A percentile compares a stretch with the other conserved stretches of the same genome.
phyloP scores from a whole-genome alignment of 228 moss, liverwort and hornwort species.

The Sphagnum fallax region DNA sequence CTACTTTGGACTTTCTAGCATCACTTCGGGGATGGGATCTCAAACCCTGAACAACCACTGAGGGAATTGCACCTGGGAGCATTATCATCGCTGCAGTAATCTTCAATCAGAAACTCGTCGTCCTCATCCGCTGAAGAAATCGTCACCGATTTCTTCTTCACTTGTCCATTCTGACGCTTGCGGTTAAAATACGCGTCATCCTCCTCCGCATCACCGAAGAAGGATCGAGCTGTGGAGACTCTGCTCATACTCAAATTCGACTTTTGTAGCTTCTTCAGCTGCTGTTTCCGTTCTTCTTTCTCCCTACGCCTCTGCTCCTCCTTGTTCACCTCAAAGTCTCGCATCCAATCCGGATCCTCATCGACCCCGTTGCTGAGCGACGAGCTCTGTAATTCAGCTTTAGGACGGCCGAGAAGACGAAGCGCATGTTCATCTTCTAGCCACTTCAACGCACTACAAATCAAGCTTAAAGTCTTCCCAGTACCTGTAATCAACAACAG shows the following conservation, averaged over 20 bases:
- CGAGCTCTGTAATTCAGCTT: constrained; percentile 12
- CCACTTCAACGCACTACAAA: constrained; percentile 92
- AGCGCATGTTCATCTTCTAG: constrained; percentile 72
- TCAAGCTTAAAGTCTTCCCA: constrained; percentile 91
- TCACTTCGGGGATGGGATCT: too few relatives aligned
- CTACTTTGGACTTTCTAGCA: too few relatives aligned
- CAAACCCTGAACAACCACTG: too few relatives aligned
- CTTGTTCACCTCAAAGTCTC: constrained; percentile 58
- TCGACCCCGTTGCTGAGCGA: constrained; percentile 20
- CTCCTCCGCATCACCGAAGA: constrained; percentile 29
- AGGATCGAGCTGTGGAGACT: constrained; percentile 17
- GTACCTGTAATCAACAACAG: constrained; percentile 53
- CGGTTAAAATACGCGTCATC: constrained; percentile 18
- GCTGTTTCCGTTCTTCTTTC: constrained; percentile 55
- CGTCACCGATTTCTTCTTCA: constrained; percentile 22
- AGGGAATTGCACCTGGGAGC: constrained; percentile 18
- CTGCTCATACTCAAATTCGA: constrained; percentile 25
- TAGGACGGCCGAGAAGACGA: constrained; percentile 33
- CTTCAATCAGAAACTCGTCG: constrained; percentile 69
- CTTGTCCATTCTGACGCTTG: constrained; percentile 17
- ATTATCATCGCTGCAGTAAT: constrained; percentile 81
- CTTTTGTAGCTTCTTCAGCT: constrained; percentile 28
- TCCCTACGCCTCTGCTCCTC: constrained; percentile 56
- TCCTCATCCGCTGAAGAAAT: constrained; percentile 28
- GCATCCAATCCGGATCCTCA: constrained; percentile 93